Evolutionary conservation across 352 stramenopile species (phyloP).

Genomic region (Globisporangium viniferum): DNA sequence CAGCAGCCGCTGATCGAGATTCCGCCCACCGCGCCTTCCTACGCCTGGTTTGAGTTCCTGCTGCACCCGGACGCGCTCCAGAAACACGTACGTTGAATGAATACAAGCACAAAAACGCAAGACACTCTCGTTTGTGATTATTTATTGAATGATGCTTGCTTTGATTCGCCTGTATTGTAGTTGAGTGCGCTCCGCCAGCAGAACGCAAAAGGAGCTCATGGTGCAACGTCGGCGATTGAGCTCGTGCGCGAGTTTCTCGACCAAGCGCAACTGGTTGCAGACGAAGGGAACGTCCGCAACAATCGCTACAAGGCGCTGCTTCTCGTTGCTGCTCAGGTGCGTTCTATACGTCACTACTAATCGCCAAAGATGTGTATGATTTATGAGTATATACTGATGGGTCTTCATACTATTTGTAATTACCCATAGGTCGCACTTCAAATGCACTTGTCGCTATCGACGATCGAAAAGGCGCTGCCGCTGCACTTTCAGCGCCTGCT

Average conservation of each 20-base stretch:
- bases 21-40: conserved; percentile 56
- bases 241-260: conserved; percentile 81
- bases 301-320: conserved; percentile 70
- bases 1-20: conserved; percentile 80
- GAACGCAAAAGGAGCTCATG: conserved; percentile 37
- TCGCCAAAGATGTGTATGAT: neutral
- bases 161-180: conserved; percentile 19
- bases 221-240: conserved; percentile 69
- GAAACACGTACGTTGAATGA: conserved; percentile 47
- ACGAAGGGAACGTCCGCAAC: conserved; percentile 73
- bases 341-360: neutral
- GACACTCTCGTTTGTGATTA: neutral
- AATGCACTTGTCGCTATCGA: conserved; percentile 57
- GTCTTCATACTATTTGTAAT: neutral
- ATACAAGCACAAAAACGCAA: neutral
- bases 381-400: neutral
- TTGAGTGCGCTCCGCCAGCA: conserved; percentile 49
- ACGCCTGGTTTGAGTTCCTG: conserved; percentile 87
- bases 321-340: conserved; percentile 61
- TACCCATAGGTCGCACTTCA: conserved; percentile 44
- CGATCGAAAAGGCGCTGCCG: conserved; percentile 58
- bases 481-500: conserved; percentile 80
- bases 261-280: conserved; percentile 76
- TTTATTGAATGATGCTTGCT: neutral
- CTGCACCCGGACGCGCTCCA: conserved; percentile 73